Conservation (phyloP, 106 monocot genomes). For the Phalaenopsis equestris region DNA sequence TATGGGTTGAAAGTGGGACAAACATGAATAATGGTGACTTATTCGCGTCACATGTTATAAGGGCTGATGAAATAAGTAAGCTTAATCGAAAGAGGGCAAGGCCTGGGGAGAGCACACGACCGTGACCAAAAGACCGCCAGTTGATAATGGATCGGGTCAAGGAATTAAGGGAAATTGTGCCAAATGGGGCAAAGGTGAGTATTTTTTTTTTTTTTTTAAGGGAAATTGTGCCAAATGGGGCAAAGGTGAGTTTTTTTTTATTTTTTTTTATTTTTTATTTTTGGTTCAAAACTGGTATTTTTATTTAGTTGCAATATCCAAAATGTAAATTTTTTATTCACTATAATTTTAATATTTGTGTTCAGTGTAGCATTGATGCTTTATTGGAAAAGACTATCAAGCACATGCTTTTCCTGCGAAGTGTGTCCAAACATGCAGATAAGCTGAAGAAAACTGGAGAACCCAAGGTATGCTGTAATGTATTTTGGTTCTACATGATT, state of each 20-base stretch:
- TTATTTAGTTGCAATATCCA: background rate
- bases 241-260: conserved; percentile 41
- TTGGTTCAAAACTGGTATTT: conserved; percentile 1
- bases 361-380: conserved; percentile 88
- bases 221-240: conserved; percentile 90
- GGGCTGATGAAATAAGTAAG: conserved; percentile 43
- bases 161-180: conserved; percentile 91
- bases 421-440: conserved; percentile 80
- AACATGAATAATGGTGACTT: conserved; percentile 22
- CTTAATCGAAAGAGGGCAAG: conserved; percentile 50
- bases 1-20: conserved; percentile 62
- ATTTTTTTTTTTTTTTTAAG: conserved; percentile 22
- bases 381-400: conserved; percentile 83
- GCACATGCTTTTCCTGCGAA: conserved; percentile 91
- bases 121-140: conserved; percentile 87
- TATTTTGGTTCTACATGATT: background rate
- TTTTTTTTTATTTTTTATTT: conserved; percentile 3
- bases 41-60: conserved; percentile 12
- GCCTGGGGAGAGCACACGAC: conserved; percentile 70
- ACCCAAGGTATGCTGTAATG: conserved; percentile 35
- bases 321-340: background rate
- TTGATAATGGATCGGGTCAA: conserved; percentile 94
- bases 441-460: conserved; percentile 63
- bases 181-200: conserved; percentile 76
- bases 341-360: background rate